Percentiles rank a stretch among this genome's conserved stretches.
Evolutionary conservation across 306 rosid species (phyloP).

Genomic region (Cucumis hystrix): DNA sequence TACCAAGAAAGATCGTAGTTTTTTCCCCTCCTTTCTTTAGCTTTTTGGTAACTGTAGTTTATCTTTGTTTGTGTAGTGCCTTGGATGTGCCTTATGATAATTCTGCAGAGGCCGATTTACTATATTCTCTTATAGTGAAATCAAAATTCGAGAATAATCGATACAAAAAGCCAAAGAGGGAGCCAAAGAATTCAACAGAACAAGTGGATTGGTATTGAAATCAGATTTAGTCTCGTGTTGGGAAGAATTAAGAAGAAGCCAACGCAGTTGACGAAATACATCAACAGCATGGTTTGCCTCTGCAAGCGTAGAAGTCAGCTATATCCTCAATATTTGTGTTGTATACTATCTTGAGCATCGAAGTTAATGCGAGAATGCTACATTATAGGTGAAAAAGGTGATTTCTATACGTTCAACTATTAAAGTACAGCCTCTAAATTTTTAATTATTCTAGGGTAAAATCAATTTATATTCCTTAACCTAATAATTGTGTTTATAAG

Average conservation of each 20-base stretch:
- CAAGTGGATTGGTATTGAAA: conserved; percentile 70
- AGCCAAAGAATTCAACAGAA: conserved; percentile 50
- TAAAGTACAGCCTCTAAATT: not conserved
- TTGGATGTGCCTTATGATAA: conserved; percentile 43
- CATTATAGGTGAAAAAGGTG: not conserved
- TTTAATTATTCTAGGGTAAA: not conserved
- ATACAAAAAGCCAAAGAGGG: conserved; percentile 62
- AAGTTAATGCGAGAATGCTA: not conserved
- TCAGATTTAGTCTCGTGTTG: not conserved
- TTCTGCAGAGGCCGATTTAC: conserved; percentile 67
- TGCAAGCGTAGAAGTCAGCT: not conserved
- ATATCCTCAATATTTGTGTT: not conserved
- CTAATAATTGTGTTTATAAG: no score
- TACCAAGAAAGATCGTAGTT: not conserved
- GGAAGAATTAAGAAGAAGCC: not conserved
- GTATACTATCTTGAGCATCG: not conserved
- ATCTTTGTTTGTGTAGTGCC: conserved; percentile 27
- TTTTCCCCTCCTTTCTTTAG: not conserved
- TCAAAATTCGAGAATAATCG: conserved; percentile 80
- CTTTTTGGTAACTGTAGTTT: not conserved
- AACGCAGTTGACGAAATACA: not conserved
- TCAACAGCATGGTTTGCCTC: not conserved
- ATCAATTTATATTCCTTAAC: no score
- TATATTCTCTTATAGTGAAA: conserved; percentile 64
- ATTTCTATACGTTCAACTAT: not conserved